Evolutionary conservation across 1,139 yeast species (phyloP), one percentile per base, ranked within the genome.

Genomic region (Zhuliangozyma parablackwelliae): DNA sequence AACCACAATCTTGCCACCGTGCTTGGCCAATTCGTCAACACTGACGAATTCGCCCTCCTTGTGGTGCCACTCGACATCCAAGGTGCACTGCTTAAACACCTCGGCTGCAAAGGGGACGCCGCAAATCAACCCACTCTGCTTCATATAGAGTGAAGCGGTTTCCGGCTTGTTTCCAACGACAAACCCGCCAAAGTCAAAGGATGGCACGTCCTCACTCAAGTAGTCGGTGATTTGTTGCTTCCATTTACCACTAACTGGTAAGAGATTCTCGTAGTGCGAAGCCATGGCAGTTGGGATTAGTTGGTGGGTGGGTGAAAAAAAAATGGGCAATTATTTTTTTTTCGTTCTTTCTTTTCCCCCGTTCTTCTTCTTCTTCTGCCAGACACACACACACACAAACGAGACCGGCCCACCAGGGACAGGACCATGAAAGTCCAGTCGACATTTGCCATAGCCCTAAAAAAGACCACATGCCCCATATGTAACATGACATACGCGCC

Each of bases 21-120:
- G 53, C 5, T 56, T 54, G 6, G 57, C 53, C 28, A 74, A 56
- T n/a, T 78, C 77, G 26, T 69, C 72, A 0, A 44, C 52, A 3
- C 58, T 35, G 28, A 88, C 58, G 40, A 53, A 70, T 1, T 65
- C 67, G 5, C 97, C 97, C 55, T 90, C 97, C 20, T 71, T 55
- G 34, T 68, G 67, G 27, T 71, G 63, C 96, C 97, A 90, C 42
- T 80, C 78, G 10, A 81, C 89, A 6, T 63, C 53, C 32, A 90
- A 61, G 13, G 76, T 75, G 54, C 95, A 84, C 56, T 89, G 96
- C 13, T 70, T 59, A 56, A 82, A 87, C 7, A 90, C 92, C 53
- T 90, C 97, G 35, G 78, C 74, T 6, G 95, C 95, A 61, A 90
- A 90, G 3, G 97, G 96, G 5, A 85, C 78, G 11, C 97, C 97